Conservation (phyloP, 139 green algal species). For the Bryopsis sp. region DNA sequence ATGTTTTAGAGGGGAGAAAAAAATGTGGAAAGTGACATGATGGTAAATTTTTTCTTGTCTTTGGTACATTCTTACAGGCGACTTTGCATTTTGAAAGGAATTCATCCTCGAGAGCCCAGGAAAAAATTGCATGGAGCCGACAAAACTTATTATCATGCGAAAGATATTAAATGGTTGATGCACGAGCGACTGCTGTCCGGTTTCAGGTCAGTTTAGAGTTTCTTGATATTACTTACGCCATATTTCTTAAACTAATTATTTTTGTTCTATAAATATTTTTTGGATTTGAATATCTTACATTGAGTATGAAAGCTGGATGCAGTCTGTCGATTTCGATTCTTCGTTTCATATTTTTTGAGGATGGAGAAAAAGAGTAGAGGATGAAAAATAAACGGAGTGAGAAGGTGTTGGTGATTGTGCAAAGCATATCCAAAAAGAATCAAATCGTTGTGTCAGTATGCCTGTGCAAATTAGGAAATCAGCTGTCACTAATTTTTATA, state of each 20-base stretch:
- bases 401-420: too few relatives aligned
- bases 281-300: neutral
- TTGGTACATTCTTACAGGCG: constrained; percentile 41
- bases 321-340: too few relatives aligned
- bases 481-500: too few relatives aligned
- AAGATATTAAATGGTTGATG: constrained; percentile 92
- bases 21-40: too few relatives aligned
- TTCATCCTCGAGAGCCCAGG: constrained; percentile 94
- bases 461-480: too few relatives aligned
- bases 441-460: too few relatives aligned
- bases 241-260: neutral
- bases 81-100: constrained; percentile 97
- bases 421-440: too few relatives aligned
- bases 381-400: too few relatives aligned
- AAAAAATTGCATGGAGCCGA: constrained; percentile 88
- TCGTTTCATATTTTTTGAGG: too few relatives aligned
- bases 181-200: constrained; percentile 92
- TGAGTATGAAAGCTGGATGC: neutral
- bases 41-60: constrained; percentile 10
- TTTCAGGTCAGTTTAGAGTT: constrained; percentile 46
- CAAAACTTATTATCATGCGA: constrained; percentile 99
- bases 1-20: too few relatives aligned
- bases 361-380: too few relatives aligned
- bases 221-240: neutral
- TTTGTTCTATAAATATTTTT: neutral